Evolutionary conservation across 2,329 filamentous ascomycete genomes (phyloP), one percentile per base, ranked within the genome.

Genomic region (Annulohypoxylon truncatum): DNA sequence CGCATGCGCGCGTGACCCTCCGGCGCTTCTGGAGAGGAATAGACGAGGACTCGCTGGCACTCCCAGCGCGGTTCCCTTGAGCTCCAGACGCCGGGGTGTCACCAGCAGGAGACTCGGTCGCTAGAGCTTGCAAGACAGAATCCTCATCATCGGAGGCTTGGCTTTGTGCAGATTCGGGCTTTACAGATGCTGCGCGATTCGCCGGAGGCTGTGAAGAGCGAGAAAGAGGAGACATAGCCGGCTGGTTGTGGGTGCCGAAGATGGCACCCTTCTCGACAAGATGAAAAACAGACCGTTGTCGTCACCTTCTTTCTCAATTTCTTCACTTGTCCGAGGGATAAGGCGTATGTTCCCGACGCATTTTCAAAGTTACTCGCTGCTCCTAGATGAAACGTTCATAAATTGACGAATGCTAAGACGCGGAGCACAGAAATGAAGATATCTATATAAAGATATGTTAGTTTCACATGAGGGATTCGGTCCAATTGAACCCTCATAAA

Each of bases 1-100:
- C 92, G 79, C 92, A 95, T 40, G 92, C 92, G 73, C 92, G 85
- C 18, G 92, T 94, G 46, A 95, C 92, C 75, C 92, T 85, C 59
- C 92, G 85, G 67, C 92, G 85, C 77, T 95, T 94, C 76, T 94
- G 92, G 64, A 92, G 83, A 12, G 90, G 91, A 71, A 83, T 80
- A 38, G 79, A 80, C n/a, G 82, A 76, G 13, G 77, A 77, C 55
- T 80, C 79, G 56, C 71, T 71, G 46, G 74, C 70, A 22, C 72
- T 71, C 61, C 71, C 75, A 50, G 69, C 72, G 26, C 58, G 64
- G 26, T 72, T 72, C 22, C 72, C 73, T 55, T 67, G 69, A 28
- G 51, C 56, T 68, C 57, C 67, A 66, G 59, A 75, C 72, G 69
- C 80, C 79, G 64, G 82, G 79, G 66, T 81, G 71, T 59, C 82